phyloP scores from a whole-genome alignment of 306 rosid species.

The Biancaea sappan region DNA sequence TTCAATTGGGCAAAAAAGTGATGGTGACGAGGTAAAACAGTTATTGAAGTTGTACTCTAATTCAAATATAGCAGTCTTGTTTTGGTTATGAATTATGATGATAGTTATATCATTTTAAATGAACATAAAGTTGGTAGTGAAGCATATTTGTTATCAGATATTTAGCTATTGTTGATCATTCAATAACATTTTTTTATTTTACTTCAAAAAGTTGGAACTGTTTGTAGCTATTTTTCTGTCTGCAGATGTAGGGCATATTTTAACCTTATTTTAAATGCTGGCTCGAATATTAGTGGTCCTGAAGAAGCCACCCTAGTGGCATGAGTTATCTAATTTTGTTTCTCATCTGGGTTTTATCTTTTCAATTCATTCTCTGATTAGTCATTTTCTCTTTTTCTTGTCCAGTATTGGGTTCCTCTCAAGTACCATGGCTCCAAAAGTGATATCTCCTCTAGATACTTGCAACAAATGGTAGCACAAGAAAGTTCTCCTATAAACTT shows the following conservation, averaged over 20 bases:
- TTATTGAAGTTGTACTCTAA: slow-evolving; percentile 5
- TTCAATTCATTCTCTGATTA: slow-evolving; percentile 7
- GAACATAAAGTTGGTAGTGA: background rate
- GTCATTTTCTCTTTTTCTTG: slow-evolving; percentile 26
- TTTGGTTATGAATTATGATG: slow-evolving; percentile 24
- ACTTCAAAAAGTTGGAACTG: background rate
- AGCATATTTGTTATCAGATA: background rate
- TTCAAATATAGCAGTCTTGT: slow-evolving; percentile 24
- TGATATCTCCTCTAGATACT: slow-evolving; percentile 69
- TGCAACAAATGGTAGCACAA: slow-evolving; percentile 64
- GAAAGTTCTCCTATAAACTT: slow-evolving; percentile 66
- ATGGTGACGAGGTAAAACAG: slow-evolving; percentile 60
- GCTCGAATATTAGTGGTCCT: slow-evolving; percentile 1
- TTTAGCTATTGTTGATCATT: background rate
- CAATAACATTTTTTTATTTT: background rate
- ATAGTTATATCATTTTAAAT: slow-evolving; percentile 25
- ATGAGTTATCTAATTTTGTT: slow-evolving; percentile 10
- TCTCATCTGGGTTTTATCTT: background rate
- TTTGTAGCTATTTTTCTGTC: background rate
- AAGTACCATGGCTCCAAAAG: slow-evolving; percentile 77
- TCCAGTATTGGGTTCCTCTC: slow-evolving; percentile 82
- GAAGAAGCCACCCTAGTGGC: background rate
- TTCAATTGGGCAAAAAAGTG: slow-evolving; percentile 52
- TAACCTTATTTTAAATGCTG: background rate
- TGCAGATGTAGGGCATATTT: background rate